Conservation (phyloP, 176 grass and related monocot species). For the Avena insularis region DNA sequence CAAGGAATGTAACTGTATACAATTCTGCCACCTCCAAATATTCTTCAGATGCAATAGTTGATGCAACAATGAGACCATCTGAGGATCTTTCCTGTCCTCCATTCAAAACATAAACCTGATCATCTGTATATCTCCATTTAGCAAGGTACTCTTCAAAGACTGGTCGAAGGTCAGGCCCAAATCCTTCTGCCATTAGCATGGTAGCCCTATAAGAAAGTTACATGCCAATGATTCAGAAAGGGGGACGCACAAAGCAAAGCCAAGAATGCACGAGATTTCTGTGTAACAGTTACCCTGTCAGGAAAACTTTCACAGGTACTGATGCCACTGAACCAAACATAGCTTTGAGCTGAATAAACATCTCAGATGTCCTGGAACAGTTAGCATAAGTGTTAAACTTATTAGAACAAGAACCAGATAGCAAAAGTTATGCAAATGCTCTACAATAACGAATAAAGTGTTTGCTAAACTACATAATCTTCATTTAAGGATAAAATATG, state of each 20-base stretch:
- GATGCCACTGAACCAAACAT: constrained; percentile 66
- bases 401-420: constrained; percentile 19
- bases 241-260: background rate
- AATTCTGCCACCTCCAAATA: constrained; percentile 68
- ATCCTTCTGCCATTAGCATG: constrained; percentile 68
- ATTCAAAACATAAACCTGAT: constrained; percentile 55
- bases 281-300: constrained; percentile 58
- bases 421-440: constrained; percentile 13
- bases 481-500: background rate
- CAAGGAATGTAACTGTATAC: constrained; percentile 67
- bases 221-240: background rate
- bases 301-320: constrained; percentile 63
- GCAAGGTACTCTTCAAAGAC: constrained; percentile 73
- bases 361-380: constrained; percentile 58
- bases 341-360: constrained; percentile 65
- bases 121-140: constrained; percentile 60
- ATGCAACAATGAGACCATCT: constrained; percentile 14
- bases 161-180: constrained; percentile 52
- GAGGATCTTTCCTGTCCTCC: constrained; percentile 23
- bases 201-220: constrained; percentile 61
- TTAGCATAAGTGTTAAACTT: constrained; percentile 35
- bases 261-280: background rate
- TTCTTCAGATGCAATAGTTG: constrained; percentile 44
- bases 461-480: background rate
- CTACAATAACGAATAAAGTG: background rate